These are phyloP conservation scores for Wickerhamiella alocasiicola DNA, from an alignment of 805 yeast genomes.

Conservation along the genomic window DNA sequence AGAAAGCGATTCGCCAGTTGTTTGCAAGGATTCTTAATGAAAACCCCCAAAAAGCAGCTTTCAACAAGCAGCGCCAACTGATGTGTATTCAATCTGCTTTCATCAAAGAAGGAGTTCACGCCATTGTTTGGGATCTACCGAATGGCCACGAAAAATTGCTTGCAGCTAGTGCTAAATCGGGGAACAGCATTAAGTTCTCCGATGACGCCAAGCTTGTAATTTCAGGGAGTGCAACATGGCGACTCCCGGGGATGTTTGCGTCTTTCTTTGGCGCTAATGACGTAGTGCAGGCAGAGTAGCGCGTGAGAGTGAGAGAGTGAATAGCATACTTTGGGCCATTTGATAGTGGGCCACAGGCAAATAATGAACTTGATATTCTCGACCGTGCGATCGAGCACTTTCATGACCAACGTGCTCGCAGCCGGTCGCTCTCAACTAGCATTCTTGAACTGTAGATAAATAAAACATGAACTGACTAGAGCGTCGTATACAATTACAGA, in stretches of 20 bases:
- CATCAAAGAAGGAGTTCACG: background rate
- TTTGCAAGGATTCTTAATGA: slow-evolving; percentile 1
- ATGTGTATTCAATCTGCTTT: slow-evolving; percentile 1
- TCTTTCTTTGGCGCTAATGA: slow-evolving; percentile 4
- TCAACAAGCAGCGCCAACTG: slow-evolving; percentile 11
- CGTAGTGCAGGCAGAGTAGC: background rate
- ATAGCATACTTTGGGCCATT: too few species aligned
- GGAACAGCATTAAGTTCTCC: background rate
- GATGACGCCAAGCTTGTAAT: slow-evolving; percentile 5
- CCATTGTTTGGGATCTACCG: background rate
- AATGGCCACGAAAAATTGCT: background rate
- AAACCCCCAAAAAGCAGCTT: slow-evolving; percentile 1
- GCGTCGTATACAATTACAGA: too few species aligned
- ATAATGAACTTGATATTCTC: too few species aligned
- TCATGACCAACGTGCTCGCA: too few species aligned
- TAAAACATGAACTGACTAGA: too few species aligned
- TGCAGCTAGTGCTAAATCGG: background rate
- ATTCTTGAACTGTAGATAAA: too few species aligned
- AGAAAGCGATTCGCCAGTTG: background rate
- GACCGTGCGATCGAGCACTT: too few species aligned
- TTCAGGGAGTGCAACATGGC: background rate
- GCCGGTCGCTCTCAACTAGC: too few species aligned
- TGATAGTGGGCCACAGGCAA: too few species aligned
- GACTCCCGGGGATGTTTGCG: slow-evolving; percentile 5
- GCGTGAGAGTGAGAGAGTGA: too few species aligned